These are phyloP conservation scores for Neofusicoccum umdonicola DNA, from an alignment of 2,329 filamentous ascomycete genomes.

Conservation along the genomic window DNA sequence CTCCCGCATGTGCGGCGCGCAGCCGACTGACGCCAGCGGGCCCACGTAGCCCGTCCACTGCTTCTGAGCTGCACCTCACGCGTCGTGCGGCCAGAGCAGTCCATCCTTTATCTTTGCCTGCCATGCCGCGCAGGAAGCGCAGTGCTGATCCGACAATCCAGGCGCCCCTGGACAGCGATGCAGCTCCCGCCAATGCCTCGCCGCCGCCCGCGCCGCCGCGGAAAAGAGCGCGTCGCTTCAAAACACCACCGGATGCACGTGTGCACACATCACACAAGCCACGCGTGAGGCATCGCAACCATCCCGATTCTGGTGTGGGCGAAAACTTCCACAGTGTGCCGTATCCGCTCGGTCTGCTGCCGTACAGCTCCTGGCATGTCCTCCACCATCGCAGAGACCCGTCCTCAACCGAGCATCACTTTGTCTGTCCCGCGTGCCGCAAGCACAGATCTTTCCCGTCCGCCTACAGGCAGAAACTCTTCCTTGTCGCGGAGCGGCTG, in stretches of 20 bases:
- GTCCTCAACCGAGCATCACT: constrained; percentile 6
- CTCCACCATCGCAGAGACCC: constrained; percentile 22
- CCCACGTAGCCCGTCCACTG: constrained; percentile 1
- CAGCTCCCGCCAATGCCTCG: background rate
- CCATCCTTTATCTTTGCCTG: background rate
- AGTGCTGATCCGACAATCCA: background rate
- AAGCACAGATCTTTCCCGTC: constrained; percentile 20
- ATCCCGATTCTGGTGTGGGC: constrained; percentile 24
- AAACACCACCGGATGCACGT: background rate
- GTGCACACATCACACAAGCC: constrained; percentile 11
- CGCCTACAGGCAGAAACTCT: constrained; percentile 28
- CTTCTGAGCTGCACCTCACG: background rate
- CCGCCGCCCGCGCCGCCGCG: background rate
- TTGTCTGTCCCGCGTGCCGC: constrained; percentile 24
- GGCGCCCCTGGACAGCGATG: background rate
- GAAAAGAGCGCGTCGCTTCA: background rate
- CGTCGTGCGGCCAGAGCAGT: background rate
- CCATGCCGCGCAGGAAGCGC: constrained; percentile 3
- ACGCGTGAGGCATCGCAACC: constrained; percentile 21
- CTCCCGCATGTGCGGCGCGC: background rate
- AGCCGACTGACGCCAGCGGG: background rate
- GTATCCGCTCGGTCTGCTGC: constrained; percentile 27
- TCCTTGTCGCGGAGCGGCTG: constrained; percentile 29
- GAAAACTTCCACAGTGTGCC: constrained; percentile 27
- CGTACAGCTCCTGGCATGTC: constrained; percentile 26